Evolutionary conservation across 2,329 filamentous ascomycete genomes (phyloP).

Genomic region (Aureobasidium lini): DNA sequence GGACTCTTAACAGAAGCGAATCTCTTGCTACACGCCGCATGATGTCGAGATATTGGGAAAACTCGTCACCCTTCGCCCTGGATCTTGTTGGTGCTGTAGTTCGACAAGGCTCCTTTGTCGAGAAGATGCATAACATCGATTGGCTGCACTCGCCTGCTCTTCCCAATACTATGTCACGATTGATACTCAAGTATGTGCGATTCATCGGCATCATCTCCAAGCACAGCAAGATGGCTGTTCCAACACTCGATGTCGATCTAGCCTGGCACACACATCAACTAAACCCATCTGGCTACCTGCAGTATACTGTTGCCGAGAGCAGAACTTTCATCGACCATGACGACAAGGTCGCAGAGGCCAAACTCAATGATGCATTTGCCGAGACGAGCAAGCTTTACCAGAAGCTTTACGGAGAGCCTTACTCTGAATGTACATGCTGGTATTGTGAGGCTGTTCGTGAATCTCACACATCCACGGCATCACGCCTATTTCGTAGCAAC

Average conservation of each 20-base stretch:
- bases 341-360: constrained; percentile 68
- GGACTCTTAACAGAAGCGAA: constrained; percentile 14
- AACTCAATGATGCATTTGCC: constrained; percentile 58
- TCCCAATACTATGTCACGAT: constrained; percentile 54
- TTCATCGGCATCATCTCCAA: constrained; percentile 56
- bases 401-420: constrained; percentile 56
- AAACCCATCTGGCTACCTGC: constrained; percentile 54
- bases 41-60: constrained; percentile 66
- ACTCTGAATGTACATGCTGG: constrained; percentile 74
- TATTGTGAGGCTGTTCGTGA: constrained; percentile 69
- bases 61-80: constrained; percentile 55
- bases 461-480: constrained; percentile 43
- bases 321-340: constrained; percentile 68
- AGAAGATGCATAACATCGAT: constrained; percentile 69
- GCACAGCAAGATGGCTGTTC: constrained; percentile 49
- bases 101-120: constrained; percentile 57
- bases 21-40: constrained; percentile 51
- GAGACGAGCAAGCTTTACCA: constrained; percentile 68
- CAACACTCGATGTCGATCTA: constrained; percentile 67
- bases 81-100: constrained; percentile 60
- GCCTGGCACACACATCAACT: constrained; percentile 80
- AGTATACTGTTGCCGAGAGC: constrained; percentile 44
- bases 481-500: constrained; percentile 40
- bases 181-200: constrained; percentile 57
- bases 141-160: constrained; percentile 69